These are phyloP conservation scores for Phytophthora ohioensis DNA, from an alignment of 352 stramenopile species.

Conservation along the genomic window DNA sequence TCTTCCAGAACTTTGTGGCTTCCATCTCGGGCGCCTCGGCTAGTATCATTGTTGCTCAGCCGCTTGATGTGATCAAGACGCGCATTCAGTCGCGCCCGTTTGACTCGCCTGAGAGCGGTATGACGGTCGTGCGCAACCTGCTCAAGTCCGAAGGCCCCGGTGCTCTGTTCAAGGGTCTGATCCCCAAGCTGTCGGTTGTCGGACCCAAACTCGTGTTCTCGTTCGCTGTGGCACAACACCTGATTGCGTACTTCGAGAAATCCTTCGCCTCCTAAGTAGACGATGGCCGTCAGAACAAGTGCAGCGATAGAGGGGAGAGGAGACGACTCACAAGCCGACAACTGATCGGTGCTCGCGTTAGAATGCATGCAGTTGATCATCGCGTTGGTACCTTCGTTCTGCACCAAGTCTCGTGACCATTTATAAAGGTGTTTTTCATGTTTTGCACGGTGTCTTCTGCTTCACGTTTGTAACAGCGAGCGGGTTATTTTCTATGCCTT, in stretches of 20 bases:
- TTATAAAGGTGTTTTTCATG: conserved; percentile 28
- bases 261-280: conserved; percentile 52
- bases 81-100: conserved; percentile 95
- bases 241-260: conserved; percentile 96
- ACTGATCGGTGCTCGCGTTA: not conserved
- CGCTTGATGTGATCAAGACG: conserved; percentile 97
- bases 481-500: not conserved
- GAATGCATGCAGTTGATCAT: conserved; percentile 17
- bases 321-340: conserved; percentile 1
- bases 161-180: conserved; percentile 96
- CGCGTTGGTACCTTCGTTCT: conserved; percentile 14
- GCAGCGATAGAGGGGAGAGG: conserved; percentile 17
- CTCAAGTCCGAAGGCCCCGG: conserved; percentile 92
- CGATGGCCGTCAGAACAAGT: not conserved
- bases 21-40: conserved; percentile 84
- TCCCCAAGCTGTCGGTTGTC: conserved; percentile 95
- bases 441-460: conserved; percentile 2
- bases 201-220: conserved; percentile 97
- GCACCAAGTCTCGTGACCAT: conserved; percentile 25
- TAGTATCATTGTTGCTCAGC: conserved; percentile 92
- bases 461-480: conserved; percentile 11
- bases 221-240: conserved; percentile 95
- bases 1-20: conserved; percentile 93
- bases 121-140: conserved; percentile 92
- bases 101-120: conserved; percentile 93